Base-by-base conservation (phyloP, 73 alveolate species). In the Tetrahymena elliotti region DNA sequence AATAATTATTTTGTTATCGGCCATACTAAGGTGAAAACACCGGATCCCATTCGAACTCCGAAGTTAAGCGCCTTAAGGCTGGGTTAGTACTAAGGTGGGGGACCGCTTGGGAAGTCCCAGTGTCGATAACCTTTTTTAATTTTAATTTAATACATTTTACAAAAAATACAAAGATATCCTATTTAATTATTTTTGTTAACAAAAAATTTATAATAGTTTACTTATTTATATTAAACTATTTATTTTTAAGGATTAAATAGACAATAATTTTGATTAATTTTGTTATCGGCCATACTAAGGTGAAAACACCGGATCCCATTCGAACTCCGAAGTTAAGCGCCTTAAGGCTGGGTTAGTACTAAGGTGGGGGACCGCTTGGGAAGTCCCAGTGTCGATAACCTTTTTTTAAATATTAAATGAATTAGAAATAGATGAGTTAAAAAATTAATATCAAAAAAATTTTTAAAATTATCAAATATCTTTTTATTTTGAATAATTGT, bases 361-460 rank as follows among this genome's bases (percentile, higher is more conserved):
- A 98, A 98, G 99, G 99, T 98, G 99, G 99, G 99, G 99, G 99
- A 98, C 99, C 99, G 99, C 99, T 98, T 98, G 99, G 99, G 99
- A 98, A 98, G 98, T 98, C 99, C 99, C 93, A 95, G 98, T 97
- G 99, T 97, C 93, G 99, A 97, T 95, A 97, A 98, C 99, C 95
- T 92, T 83, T 96, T 96, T 97, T 38, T 38, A 38, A 38, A 38
- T 38, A 5, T 38, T n/a, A n/a, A n/a, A n/a, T n/a, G n/a, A n/a
- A n/a, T n/a, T n/a, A n/a, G n/a, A n/a, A n/a, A n/a, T n/a, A n/a
- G n/a, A n/a, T n/a, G n/a, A n/a, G n/a, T n/a, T n/a, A n/a, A n/a
- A n/a, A n/a, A n/a, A n/a, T n/a, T n/a, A n/a, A n/a, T n/a, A n/a
- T n/a, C n/a, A n/a, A n/a, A n/a, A n/a, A n/a, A n/a, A n/a, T n/a